Evolutionary conservation across 164 flowering plant species (phyloP).

Genomic region (Santalum album): DNA sequence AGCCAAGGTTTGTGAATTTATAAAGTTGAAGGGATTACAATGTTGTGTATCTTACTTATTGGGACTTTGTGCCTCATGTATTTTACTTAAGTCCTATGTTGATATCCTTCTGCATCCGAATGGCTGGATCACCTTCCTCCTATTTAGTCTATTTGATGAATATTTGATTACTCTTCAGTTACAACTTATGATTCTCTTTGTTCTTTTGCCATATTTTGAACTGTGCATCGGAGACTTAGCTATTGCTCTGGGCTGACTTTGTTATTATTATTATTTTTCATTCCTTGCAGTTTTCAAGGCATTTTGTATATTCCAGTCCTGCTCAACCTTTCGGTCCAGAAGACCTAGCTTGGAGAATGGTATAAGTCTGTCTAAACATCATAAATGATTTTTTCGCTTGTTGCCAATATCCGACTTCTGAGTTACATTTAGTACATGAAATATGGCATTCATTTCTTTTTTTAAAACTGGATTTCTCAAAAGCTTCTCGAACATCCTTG

Average conservation of each 20-base stretch:
- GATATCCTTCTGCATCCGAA: not conserved
- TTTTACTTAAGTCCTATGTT: not conserved
- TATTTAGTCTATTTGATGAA: not conserved
- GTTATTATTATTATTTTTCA: not conserved
- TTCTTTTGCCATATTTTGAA: too few species aligned
- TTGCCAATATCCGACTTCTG: too few species aligned
- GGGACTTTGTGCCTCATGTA: not conserved
- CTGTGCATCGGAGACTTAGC: too few species aligned
- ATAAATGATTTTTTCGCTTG: too few species aligned
- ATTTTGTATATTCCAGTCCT: constrained; percentile 81
- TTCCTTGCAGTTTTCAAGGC: constrained; percentile 60
- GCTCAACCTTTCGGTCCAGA: constrained; percentile 91
- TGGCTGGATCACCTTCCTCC: not conserved
- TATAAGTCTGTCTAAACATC: too few species aligned
- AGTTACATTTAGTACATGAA: too few species aligned
- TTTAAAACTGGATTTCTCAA: not conserved
- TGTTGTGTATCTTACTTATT: not conserved
- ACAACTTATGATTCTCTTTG: too few species aligned
- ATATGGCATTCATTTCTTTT: too few species aligned
- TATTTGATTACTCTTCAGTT: too few species aligned
- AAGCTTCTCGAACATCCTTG: not conserved
- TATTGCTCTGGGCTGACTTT: not conserved
- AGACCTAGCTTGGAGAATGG: constrained; percentile 96
- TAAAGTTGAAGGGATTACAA: not conserved
- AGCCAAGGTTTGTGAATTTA: constrained; percentile 52